Conservation (phyloP, 345 rosid species). For the Microcos paniculata region DNA sequence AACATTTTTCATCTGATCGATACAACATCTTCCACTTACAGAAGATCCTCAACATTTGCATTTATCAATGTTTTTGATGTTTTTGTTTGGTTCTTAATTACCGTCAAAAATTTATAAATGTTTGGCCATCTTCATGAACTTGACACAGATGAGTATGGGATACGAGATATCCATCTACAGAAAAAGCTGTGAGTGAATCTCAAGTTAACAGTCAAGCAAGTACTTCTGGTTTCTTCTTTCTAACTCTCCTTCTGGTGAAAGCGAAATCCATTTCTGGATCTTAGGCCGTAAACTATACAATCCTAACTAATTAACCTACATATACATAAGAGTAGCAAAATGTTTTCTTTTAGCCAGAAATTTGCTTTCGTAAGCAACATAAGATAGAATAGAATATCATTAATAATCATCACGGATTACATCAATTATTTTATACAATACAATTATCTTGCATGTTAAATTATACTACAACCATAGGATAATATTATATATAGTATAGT, state of each 20-base stretch:
- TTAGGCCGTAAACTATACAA: no score
- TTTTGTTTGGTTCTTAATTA: no score
- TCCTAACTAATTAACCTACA: neutral
- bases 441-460: neutral
- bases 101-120: no score
- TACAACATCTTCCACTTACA: neutral
- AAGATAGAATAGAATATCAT: slow-evolving; percentile 14
- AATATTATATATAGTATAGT: no score
- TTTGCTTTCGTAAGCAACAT: neutral
- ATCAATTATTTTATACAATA: neutral
- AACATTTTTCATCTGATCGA: neutral
- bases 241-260: neutral
- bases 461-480: neutral
- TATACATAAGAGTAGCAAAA: neutral
- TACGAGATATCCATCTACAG: neutral
- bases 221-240: neutral
- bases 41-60: neutral
- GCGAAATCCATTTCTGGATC: neutral
- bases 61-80: neutral
- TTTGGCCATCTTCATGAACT: no score
- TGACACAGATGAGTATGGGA: neutral
- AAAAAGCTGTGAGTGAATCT: neutral
- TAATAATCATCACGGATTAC: neutral
- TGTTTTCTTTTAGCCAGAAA: neutral
- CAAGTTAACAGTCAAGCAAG: neutral